A percentile compares a stretch with the other conserved stretches of the same genome.
Evolutionary conservation across 164 flowering plant genomes (phyloP).

Genomic region (Platanus orientalis): DNA sequence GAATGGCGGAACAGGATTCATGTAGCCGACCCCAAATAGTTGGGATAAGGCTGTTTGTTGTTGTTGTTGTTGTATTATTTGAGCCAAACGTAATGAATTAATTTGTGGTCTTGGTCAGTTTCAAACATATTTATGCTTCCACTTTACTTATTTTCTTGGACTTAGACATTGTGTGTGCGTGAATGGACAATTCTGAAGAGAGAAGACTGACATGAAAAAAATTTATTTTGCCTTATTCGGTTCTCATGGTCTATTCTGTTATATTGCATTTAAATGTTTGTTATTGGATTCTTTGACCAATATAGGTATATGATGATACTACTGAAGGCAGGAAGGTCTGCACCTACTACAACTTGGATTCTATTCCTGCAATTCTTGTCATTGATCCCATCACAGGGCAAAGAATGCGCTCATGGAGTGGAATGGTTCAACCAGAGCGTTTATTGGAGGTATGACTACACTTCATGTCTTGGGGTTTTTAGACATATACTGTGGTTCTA

Average conservation of each 20-base stretch:
- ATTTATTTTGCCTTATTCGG: neutral
- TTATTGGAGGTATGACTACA: slow-evolving; percentile 69
- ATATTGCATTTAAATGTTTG: neutral
- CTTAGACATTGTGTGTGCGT: no score
- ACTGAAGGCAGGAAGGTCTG: slow-evolving; percentile 91
- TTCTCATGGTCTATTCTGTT: neutral
- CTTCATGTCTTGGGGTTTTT: neutral
- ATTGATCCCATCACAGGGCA: slow-evolving; percentile 97
- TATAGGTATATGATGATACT: slow-evolving; percentile 85
- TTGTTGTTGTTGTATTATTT: no score
- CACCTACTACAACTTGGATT: slow-evolving; percentile 81
- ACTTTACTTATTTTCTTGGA: no score
- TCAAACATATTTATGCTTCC: no score
- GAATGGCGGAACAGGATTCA: no score
- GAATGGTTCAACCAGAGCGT: slow-evolving; percentile 83
- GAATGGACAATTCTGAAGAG: neutral
- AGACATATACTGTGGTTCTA: neutral
- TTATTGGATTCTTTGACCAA: neutral
- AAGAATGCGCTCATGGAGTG: slow-evolving; percentile 85
- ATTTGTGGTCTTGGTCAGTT: no score
- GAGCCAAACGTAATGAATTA: no score
- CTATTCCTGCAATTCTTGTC: slow-evolving; percentile 75
- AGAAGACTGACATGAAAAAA: neutral
- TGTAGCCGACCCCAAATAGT: no score
- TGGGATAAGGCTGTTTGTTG: no score